A percentile compares a stretch with the other conserved stretches of the same genome.
Evolutionary conservation across 192 early-diverging fungal genomes (phyloP).

Genomic region (Anaeromyces robustus): DNA sequence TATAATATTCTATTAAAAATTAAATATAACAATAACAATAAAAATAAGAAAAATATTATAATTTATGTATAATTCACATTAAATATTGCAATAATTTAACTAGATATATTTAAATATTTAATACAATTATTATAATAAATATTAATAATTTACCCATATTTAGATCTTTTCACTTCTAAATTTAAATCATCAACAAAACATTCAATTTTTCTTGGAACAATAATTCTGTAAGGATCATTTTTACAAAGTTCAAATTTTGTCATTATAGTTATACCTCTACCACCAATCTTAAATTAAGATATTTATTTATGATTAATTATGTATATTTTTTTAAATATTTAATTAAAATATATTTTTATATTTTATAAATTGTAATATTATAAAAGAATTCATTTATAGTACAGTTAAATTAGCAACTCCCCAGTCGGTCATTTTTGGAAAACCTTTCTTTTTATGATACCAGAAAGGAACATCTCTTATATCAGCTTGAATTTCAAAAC

Average conservation of each 20-base stretch:
- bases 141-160: background rate
- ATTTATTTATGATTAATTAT: too few species aligned
- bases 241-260: conserved; percentile 8
- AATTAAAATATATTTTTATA: too few species aligned
- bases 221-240: conserved; percentile 11
- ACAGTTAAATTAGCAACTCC: conserved; percentile 30
- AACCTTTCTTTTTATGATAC: conserved; percentile 28
- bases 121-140: too few species aligned
- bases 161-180: background rate
- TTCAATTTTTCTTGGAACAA: conserved; percentile 16
- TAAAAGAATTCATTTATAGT: background rate
- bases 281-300: conserved; percentile 8
- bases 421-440: conserved; percentile 24
- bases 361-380: too few species aligned
- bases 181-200: conserved; percentile 17
- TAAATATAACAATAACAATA: too few species aligned
- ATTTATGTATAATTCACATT: too few species aligned
- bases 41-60: too few species aligned
- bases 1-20: background rate
- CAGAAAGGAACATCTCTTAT: conserved; percentile 39
- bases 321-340: too few species aligned
- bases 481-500: conserved; percentile 25
- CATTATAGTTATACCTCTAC: conserved; percentile 11
- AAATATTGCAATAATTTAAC: too few species aligned
- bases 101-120: too few species aligned